Base-by-base conservation (phyloP, 495 filamentous ascomycete genomes). In the Tuber borchii region DNA sequence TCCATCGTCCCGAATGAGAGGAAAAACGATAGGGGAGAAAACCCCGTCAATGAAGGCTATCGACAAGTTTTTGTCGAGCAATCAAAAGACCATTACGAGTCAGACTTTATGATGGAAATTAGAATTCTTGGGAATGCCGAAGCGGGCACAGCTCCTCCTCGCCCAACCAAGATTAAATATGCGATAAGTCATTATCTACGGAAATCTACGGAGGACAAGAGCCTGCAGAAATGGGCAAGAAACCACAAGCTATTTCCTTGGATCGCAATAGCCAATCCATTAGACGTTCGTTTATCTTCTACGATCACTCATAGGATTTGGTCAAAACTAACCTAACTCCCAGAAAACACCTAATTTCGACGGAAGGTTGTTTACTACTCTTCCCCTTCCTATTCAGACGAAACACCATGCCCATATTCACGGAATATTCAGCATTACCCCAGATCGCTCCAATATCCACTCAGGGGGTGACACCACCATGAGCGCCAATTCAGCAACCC, bases 371-470 rank as follows among this genome's bases (percentile, higher is more conserved):
- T 86, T 85, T 75, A 85, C 82, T 20, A 85, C 82, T 7, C 76
- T 86, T 19, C 85, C 83, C 20, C 77, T 86, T 37, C 84, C 85
- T 20, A 79, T 85, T 48, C 34, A 56, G 40, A 84, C 80, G 6
- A 78, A 82, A 12, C 85, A 86, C 31, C 85, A 84, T 17, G 82
- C 84, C 22, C 85, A 85, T 68, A 83, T 86, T 9, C 85, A 86
- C 69, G 85, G 85, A 4, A 77, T 85, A 70, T 86, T 86, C 61
- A 79, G 81, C 10, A 82, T 86, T 45, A 82, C 84, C 1, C 84
- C 85, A 0, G 85, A 86, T 71, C 81, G 85, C 26, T 81, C 80
- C 4, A 84, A 83, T 20, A 76, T 86, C 71, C 81, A 83, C 77
- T 75, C 76, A 10, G 77, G 77, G 31, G 78, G 73, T 37, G 83